Base-by-base conservation (phyloP, 805 yeast species). In the Zygotorulaspora danielsina region DNA sequence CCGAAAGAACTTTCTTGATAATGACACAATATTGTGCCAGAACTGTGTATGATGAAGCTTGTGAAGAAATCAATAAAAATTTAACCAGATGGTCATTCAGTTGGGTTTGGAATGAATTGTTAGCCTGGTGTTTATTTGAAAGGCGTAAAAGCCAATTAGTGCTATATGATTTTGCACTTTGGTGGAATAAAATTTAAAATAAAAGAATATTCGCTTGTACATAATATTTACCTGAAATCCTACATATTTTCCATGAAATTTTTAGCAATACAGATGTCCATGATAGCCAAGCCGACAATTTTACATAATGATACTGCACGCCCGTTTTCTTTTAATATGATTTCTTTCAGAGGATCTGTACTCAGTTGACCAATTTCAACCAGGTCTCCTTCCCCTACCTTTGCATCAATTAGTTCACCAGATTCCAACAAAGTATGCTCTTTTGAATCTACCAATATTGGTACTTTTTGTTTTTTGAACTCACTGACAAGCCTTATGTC, bases 1-100 rank as follows among this genome's bases (percentile, higher is more conserved):
- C 84, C 5, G 90, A 85, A 55, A 70, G 96, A 35, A 84, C 95
- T 0, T 90, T 93, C 50, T 65, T 89, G 49, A 86, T 93, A 30
- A 73, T 93, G 82, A 93, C 96, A 2, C 76, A 78, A 21, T 90
- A 93, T 60, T 93, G 97, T 66, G 89, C 97, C 0, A 65, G 67
- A 17, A 77, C 87, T 0, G 90, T 86, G 1, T 84, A 77, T 51
- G 71, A 71, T n/a, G 95, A 86, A 53, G 73, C 75, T 3, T 55
- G 63, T 13, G 85, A 79, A 42, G 38, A 41, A 13, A 50, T 54
- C 8, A 49, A 50, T 34, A 20, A 27, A 8, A 24, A 38, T 4
- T 45, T 41, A 40, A 33, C 26, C 2, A 52, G 43, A 39, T 57
- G 64, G 62, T 48, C 60, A 6, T 19, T 52, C 6, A 28, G 19